These are phyloP conservation scores for Beauveria scarabaeidicola DNA, from an alignment of 2,329 filamentous ascomycete species.

Conservation along the genomic window DNA sequence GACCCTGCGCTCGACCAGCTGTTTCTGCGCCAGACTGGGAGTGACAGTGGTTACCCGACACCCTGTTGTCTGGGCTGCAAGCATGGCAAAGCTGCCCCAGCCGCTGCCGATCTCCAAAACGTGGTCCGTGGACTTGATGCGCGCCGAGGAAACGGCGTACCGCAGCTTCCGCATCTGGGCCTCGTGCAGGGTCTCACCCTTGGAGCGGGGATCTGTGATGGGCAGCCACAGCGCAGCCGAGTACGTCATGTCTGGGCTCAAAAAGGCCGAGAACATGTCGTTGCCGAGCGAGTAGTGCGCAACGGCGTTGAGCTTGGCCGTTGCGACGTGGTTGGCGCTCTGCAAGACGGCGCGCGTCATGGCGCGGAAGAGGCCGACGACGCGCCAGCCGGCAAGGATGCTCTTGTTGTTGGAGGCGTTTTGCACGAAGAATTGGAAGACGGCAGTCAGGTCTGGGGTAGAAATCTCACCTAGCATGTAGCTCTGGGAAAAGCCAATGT, in stretches of 20 bases:
- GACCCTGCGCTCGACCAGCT: slow-evolving; percentile 59
- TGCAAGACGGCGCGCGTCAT: slow-evolving; percentile 49
- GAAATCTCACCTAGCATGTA: slow-evolving; percentile 67
- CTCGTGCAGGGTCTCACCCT: slow-evolving; percentile 50
- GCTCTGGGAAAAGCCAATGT: slow-evolving; percentile 67
- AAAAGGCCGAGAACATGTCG: slow-evolving; percentile 65
- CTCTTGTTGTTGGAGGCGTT: slow-evolving; percentile 55
- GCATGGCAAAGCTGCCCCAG: slow-evolving; percentile 67
- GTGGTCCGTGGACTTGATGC: slow-evolving; percentile 56
- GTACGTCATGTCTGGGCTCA: slow-evolving; percentile 68
- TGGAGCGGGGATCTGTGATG: slow-evolving; percentile 24
- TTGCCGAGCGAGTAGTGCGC: slow-evolving; percentile 72
- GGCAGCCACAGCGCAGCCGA: slow-evolving; percentile 57
- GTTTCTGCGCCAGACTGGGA: slow-evolving; percentile 60
- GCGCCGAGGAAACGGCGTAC: slow-evolving; percentile 56
- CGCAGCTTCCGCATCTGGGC: slow-evolving; percentile 61
- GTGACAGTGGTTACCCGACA: slow-evolving; percentile 65
- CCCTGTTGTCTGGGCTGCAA: slow-evolving; percentile 55
- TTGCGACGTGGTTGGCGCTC: slow-evolving; percentile 47
- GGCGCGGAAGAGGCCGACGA: slow-evolving; percentile 49
- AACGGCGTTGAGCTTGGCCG: slow-evolving; percentile 55
- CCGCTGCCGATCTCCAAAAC: slow-evolving; percentile 69
- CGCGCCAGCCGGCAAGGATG: slow-evolving; percentile 47
- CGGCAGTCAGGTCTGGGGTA: slow-evolving; percentile 56
- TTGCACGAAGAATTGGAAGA: slow-evolving; percentile 65